Evolutionary conservation across 129 eudicot species (phyloP).

Genomic region (Daucus carota): DNA sequence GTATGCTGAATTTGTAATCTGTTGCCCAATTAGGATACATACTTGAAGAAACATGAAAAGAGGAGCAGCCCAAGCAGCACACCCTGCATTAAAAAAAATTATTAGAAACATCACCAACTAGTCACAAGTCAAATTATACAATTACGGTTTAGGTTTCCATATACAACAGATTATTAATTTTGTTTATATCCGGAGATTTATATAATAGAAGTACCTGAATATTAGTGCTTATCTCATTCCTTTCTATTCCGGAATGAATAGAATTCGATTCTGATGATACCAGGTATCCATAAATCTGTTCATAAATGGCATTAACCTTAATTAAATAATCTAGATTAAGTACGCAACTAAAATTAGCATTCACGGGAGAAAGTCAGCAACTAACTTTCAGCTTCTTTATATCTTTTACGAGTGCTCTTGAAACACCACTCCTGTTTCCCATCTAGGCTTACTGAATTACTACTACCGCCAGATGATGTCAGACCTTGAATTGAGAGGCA

Average conservation of each 20-base stretch:
- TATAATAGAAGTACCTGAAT: constrained; percentile 45
- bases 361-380: neutral
- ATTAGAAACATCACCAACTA: neutral
- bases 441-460: too few relatives aligned
- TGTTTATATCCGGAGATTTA: neutral
- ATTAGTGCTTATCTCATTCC: constrained; percentile 73
- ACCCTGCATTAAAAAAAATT: constrained; percentile 55
- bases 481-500: too few relatives aligned
- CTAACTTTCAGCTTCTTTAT: constrained; percentile 67
- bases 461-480: too few relatives aligned
- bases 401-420: too few relatives aligned
- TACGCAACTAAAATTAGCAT: neutral
- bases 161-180: neutral
- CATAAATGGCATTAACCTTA: constrained; percentile 1
- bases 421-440: too few relatives aligned
- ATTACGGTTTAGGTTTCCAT: neutral
- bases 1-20: constrained; percentile 20
- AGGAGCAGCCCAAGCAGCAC: constrained; percentile 78
- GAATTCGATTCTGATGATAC: constrained; percentile 18
- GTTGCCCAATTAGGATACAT: constrained; percentile 25
- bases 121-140: constrained; percentile 1
- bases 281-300: constrained; percentile 36
- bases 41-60: constrained; percentile 54
- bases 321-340: constrained; percentile 7
- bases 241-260: constrained; percentile 25